Base-by-base conservation (phyloP, 140 eudicot species). In the Stevia rebaudiana region DNA sequence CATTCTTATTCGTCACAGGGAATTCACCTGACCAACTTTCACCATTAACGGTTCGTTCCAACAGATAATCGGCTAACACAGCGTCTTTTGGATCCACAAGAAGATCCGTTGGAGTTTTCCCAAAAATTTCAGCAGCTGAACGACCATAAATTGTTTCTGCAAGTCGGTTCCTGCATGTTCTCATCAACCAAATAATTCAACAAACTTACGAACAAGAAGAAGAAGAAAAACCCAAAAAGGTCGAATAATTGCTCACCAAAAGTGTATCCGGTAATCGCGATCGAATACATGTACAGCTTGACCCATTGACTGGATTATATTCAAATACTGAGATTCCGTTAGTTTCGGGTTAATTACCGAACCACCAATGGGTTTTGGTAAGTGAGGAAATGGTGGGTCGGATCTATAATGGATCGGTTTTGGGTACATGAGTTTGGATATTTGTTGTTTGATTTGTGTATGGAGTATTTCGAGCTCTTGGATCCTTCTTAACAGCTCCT, bases 1-100 rank as follows among this genome's bases (percentile, higher is more conserved):
- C 97, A 42, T 48, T 62, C 69, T 86, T 89, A 18, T 80, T 71
- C 39, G 24, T 79, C 11, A 86, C 77, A 12, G 97, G 97, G 62
- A 89, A 79, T 64, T 76, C 84, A 63, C 97, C 97, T 0, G 95
- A 81, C 95, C 95, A 89, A 46, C 69, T 76, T 67, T 89, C 88
- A 22, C 97, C 97, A 16, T 12, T 42, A 7, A 59, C 42, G 4
- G 77, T 80, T 13, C 86, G 86, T 17, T 55, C 55, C 12, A 89
- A 24, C 22, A 85, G 79, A 70, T 76, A 46, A 46, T 50, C 54
- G 33, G 85, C 91, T 5, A 77, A 42, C 2, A 12, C 41, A 28
- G 25, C 56, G 30, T 89, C 86, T 48, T 56, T 76, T 12, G 74
- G 25, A 1, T 86, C 88, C 4, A 63, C 55, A 42, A 89, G 36